These are phyloP conservation scores for Cynanchum wilfordii DNA, from an alignment of 257 asterid genomes.

Conservation along the genomic window DNA sequence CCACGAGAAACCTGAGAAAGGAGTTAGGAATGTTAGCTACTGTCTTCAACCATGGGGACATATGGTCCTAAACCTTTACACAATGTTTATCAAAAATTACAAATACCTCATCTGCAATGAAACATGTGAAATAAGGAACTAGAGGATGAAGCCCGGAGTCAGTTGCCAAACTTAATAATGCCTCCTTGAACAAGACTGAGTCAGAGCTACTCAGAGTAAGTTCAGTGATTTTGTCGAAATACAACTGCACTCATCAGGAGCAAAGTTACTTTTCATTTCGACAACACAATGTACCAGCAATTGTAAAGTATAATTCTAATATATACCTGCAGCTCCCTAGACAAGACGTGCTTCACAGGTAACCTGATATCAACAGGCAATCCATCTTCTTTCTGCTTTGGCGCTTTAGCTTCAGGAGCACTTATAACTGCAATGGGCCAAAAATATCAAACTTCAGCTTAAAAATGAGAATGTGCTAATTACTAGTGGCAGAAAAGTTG, in stretches of 20 bases:
- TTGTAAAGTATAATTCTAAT: not conserved
- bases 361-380: constrained; percentile 73
- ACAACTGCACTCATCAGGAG: constrained; percentile 57
- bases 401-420: constrained; percentile 52
- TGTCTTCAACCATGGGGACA: constrained; percentile 14
- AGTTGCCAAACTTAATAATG: constrained; percentile 85
- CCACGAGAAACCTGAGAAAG: constrained; percentile 69
- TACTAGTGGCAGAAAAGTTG: constrained; percentile 6
- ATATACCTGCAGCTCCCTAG: constrained; percentile 91
- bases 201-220: constrained; percentile 64
- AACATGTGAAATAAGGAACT: constrained; percentile 91
- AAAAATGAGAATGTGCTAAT: not conserved
- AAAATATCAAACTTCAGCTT: not conserved
- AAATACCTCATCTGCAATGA: constrained; percentile 87
- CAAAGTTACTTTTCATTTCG: constrained; percentile 15
- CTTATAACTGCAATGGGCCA: constrained; percentile 43
- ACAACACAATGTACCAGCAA: constrained; percentile 15
- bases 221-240: constrained; percentile 90
- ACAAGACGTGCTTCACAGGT: constrained; percentile 90
- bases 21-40: constrained; percentile 30
- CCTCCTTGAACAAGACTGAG: constrained; percentile 74
- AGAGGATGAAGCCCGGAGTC: constrained; percentile 96
- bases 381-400: constrained; percentile 77
- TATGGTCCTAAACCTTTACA: not conserved
- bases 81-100: constrained; percentile 23